These are phyloP conservation scores for Starmerella cellae DNA, from an alignment of 805 yeast genomes.

Conservation along the genomic window DNA sequence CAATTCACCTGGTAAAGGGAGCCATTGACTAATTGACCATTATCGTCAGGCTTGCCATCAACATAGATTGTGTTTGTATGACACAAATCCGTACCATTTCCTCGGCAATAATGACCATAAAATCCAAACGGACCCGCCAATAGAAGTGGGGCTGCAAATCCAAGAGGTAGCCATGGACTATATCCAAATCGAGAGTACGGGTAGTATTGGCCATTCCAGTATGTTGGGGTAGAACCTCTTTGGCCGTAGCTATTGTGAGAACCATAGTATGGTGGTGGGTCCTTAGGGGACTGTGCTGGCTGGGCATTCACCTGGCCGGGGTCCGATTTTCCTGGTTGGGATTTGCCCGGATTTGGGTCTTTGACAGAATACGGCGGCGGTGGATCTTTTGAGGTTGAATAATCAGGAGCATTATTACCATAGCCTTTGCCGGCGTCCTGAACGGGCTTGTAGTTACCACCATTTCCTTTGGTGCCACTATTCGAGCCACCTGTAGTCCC, in stretches of 20 bases:
- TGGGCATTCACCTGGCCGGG: too few species aligned
- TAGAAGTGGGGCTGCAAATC: conserved; percentile 5
- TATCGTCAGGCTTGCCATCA: conserved; percentile 3
- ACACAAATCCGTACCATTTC: conserved; percentile 3
- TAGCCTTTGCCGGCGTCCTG: background rate
- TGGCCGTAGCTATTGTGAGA: conserved; percentile 4
- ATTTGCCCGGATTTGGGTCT: background rate
- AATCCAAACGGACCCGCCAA: conserved; percentile 14
- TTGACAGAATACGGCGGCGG: background rate
- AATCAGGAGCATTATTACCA: background rate
- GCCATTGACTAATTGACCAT: conserved; percentile 1
- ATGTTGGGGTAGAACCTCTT: conserved; percentile 2
- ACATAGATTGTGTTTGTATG: conserved; percentile 5
- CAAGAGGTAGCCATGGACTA: conserved; percentile 2
- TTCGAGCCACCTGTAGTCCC: background rate
- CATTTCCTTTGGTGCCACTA: background rate
- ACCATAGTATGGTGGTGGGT: conserved; percentile 5
- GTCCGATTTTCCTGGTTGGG: too few species aligned
- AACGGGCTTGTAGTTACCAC: background rate
- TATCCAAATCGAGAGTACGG: conserved; percentile 8
- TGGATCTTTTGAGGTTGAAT: background rate
- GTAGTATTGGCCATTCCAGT: conserved; percentile 13
- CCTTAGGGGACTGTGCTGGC: conserved; percentile 4
- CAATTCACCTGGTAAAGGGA: background rate
- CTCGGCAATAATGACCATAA: conserved; percentile 8